phyloP scores from a whole-genome alignment of 495 filamentous ascomycete species.

The Penicillium steckii region DNA sequence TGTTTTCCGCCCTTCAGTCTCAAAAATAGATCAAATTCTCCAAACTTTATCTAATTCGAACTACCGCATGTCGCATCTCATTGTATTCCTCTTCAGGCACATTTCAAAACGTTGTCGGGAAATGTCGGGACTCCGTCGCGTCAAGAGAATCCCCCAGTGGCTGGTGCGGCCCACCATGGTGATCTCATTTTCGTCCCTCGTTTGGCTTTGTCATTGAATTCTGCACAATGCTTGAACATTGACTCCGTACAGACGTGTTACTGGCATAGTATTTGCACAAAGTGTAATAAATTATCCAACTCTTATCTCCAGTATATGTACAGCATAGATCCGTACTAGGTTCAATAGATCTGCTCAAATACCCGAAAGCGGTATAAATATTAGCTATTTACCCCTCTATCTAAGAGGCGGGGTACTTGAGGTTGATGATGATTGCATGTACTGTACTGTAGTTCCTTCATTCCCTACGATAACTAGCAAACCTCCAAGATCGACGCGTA shows the following conservation, averaged over 20 bases:
- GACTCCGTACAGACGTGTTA: no score
- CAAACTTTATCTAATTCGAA: neutral
- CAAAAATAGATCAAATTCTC: neutral
- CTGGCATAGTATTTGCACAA: no score
- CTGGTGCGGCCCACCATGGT: neutral
- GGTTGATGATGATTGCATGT: no score
- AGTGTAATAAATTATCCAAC: no score
- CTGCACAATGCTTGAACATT: no score
- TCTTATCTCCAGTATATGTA: no score
- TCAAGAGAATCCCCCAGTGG: neutral
- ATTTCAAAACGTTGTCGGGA: constrained; percentile 1
- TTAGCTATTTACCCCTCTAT: no score
- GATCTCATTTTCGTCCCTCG: neutral
- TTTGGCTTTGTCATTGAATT: neutral
- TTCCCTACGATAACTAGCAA: no score
- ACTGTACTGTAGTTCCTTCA: neutral
- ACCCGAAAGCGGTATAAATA: no score
- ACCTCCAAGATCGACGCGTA: neutral
- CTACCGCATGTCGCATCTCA: neutral
- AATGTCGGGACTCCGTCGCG: neutral
- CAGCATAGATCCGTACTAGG: no score
- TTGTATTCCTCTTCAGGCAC: neutral
- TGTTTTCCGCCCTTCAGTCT: neutral
- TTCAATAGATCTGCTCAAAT: no score
- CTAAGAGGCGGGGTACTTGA: no score